Base-by-base conservation (phyloP, 257 asterid genomes). In the Nicotiana tabacum region DNA sequence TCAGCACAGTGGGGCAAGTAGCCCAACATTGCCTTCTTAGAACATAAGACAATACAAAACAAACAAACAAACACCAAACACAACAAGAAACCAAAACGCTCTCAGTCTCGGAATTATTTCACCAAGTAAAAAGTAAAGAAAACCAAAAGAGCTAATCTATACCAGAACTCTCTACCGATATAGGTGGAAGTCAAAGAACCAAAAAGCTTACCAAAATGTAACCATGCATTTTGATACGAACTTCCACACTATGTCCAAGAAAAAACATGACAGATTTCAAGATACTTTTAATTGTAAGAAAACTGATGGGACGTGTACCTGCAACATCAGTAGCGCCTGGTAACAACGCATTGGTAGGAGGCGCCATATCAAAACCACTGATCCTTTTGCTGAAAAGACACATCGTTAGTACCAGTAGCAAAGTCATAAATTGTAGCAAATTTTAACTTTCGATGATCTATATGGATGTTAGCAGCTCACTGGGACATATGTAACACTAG, bases 11-110 rank as follows among this genome's bases (percentile, higher is more conserved):
- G 97, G 94, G 99, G 95, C 95, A 89, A 96, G 97, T 90, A 91
- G 97, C 98, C 99, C 98, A 94, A 92, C 87, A 94, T 92, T 96
- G 98, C 99, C 99, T 91, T 94, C 97, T 94, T 92, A 94, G 93
- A 87, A 90, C 92, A 90, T 88, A 92, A 86, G 92, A 90, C 83
- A 92, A 91, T 92, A 92, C 95, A 96, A 93, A 96, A 96, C 93
- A 96, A 93, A 96, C 97, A 94, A 90, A 94, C 98, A 76, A 96
- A 96, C 98, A 94, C 93, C 95, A 94, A 94, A 93, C 94, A 96
- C 98, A 94, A 94, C 86, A 91, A 93, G 88, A 93, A 94, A 91
- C 98, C 94, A 95, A 91, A 92, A 93, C 85, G 88, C 85, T 89
- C 94, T 96, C 98, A 96, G 98, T 96, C 92, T 83, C 92, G 81